Evolutionary conservation across 163 green algal genomes (phyloP).

Genomic region (Botryococcus braunii): DNA sequence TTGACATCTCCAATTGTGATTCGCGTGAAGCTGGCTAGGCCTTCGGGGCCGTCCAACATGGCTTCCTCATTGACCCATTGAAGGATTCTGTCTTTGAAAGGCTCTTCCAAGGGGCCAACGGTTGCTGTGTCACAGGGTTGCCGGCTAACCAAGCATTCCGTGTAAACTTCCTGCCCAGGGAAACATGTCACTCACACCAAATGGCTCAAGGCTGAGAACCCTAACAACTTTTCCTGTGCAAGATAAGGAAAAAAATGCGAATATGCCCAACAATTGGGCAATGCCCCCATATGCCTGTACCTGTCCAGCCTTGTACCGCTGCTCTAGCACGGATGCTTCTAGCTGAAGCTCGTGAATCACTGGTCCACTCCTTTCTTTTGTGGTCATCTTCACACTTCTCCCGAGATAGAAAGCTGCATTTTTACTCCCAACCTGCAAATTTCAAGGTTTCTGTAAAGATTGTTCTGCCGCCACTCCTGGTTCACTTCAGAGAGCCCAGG

Average conservation of each 20-base stretch:
- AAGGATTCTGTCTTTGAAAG: slow-evolving; percentile 25
- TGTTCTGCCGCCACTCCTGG: no score
- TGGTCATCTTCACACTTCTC: slow-evolving; percentile 55
- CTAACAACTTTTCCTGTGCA: no score
- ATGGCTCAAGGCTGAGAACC: no score
- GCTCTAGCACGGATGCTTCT: slow-evolving; percentile 45
- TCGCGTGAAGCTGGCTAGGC: slow-evolving; percentile 50
- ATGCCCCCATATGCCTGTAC: slow-evolving; percentile 2
- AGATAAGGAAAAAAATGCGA: no score
- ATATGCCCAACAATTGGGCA: no score
- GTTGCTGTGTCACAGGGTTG: slow-evolving; percentile 47
- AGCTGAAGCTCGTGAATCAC: slow-evolving; percentile 72
- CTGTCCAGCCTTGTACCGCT: slow-evolving; percentile 45
- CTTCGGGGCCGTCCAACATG: no score
- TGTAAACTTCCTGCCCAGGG: slow-evolving; percentile 57
- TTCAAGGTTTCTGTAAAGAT: no score
- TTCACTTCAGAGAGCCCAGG: background rate
- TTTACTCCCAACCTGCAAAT: slow-evolving; percentile 57
- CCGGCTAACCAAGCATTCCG: slow-evolving; percentile 62
- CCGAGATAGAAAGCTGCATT: slow-evolving; percentile 79
- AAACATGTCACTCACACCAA: no score
- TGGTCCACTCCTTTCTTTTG: slow-evolving; percentile 23
- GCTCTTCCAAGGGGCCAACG: slow-evolving; percentile 30
- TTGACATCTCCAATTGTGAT: slow-evolving; percentile 62
- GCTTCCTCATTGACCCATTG: slow-evolving; percentile 38